A percentile compares a stretch with the other conserved stretches of the same genome.
Conservation (phyloP, 1,284 basidiomycete genomes). For the Blastosporella zonata region DNA sequence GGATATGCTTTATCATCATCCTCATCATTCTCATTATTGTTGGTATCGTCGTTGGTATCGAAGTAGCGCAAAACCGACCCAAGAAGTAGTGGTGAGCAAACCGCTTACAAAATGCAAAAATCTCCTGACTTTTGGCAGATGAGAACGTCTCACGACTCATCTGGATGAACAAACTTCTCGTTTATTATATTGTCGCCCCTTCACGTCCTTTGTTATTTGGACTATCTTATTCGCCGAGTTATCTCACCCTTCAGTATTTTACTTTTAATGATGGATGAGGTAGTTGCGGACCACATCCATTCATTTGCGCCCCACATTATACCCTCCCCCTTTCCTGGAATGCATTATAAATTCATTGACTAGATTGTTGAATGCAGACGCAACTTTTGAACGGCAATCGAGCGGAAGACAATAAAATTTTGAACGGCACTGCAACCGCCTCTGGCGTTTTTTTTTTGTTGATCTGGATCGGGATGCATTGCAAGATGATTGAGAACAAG, state of each 20-base stretch:
- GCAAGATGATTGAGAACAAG: background rate
- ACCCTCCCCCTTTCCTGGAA: conserved; percentile 1
- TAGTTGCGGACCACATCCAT: conserved; percentile 3
- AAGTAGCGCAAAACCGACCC: background rate
- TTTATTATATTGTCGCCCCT: conserved; percentile 12
- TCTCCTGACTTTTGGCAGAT: conserved; percentile 5
- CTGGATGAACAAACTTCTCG: background rate
- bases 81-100: background rate
- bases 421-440: background rate
- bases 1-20: conserved; percentile 85
- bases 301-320: conserved; percentile 3
- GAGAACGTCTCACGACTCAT: conserved; percentile 7
- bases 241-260: conserved; percentile 7
- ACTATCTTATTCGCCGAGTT: conserved; percentile 10
- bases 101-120: background rate
- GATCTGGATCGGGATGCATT: too few relatives aligned
- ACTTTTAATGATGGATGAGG: conserved; percentile 5
- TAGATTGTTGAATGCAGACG: background rate
- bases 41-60: conserved; percentile 43
- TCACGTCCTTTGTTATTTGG: conserved; percentile 9
- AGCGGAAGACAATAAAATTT: background rate
- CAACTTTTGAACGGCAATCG: too few relatives aligned
- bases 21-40: conserved; percentile 63
- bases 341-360: background rate
- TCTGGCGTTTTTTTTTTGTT: too few relatives aligned